phyloP scores from a whole-genome alignment of 352 stramenopile genomes.

The Phytopythium vexans region DNA sequence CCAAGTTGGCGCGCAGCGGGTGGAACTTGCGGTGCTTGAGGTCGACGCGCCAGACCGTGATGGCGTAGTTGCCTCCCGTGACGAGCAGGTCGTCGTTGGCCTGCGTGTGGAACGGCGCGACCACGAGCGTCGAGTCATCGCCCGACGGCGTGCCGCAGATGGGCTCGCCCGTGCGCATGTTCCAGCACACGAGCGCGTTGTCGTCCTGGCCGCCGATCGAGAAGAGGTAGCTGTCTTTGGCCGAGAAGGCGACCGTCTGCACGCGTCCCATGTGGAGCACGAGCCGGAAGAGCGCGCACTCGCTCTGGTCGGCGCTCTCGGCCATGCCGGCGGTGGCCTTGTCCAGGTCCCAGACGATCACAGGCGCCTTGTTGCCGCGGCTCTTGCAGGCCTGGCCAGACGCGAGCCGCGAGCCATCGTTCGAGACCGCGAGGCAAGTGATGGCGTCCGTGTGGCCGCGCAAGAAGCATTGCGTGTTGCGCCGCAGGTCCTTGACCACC shows the following conservation, averaged over 20 bases:
- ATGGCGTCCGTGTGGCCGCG: conserved; percentile 92
- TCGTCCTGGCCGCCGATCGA: conserved; percentile 95
- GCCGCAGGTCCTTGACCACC: conserved; percentile 77
- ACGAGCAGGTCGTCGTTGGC: conserved; percentile 92
- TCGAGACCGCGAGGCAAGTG: conserved; percentile 90
- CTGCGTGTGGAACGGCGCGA: conserved; percentile 82
- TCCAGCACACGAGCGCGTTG: conserved; percentile 96
- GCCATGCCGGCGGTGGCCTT: conserved; percentile 71
- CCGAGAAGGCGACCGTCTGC: conserved; percentile 91
- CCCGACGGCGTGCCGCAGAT: conserved; percentile 93
- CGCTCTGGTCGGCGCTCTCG: conserved; percentile 60
- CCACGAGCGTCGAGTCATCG: conserved; percentile 88
- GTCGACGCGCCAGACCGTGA: conserved; percentile 88
- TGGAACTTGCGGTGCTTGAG: conserved; percentile 92
- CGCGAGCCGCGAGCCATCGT: conserved; percentile 87
- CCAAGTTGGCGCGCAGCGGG: conserved; percentile 91
- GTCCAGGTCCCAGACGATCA: conserved; percentile 95
- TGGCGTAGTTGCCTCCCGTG: conserved; percentile 93
- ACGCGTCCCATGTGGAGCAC: conserved; percentile 95
- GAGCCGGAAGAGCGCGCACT: conserved; percentile 86
- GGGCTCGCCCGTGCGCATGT: conserved; percentile 83
- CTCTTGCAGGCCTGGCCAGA: conserved; percentile 90
- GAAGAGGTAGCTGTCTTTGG: conserved; percentile 85
- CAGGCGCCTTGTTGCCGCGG: conserved; percentile 92
- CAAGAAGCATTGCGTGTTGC: conserved; percentile 85